Evolutionary conservation across 2,329 filamentous ascomycete genomes (phyloP).

Genomic region (Colletotrichum theobromicola): DNA sequence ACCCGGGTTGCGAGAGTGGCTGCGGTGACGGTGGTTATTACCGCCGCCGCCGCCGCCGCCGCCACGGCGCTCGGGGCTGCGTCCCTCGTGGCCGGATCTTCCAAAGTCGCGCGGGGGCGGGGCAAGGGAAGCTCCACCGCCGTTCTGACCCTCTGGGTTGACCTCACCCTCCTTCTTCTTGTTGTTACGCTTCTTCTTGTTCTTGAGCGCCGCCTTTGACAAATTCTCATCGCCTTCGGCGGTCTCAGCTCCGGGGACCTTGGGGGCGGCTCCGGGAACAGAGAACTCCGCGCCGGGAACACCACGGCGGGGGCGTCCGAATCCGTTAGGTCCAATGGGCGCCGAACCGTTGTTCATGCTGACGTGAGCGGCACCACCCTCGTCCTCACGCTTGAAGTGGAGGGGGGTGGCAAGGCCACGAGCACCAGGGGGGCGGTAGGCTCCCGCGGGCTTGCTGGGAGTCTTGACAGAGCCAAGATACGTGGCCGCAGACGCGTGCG

Average conservation of each 20-base stretch:
- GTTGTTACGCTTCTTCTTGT: slow-evolving; percentile 95
- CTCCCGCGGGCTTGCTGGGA: slow-evolving; percentile 94
- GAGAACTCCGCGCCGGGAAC: slow-evolving; percentile 86
- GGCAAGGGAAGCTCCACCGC: slow-evolving; percentile 52
- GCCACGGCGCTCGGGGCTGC: slow-evolving; percentile 71
- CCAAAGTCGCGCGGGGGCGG: slow-evolving; percentile 42
- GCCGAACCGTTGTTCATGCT: slow-evolving; percentile 79
- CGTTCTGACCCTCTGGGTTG: slow-evolving; percentile 51
- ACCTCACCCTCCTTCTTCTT: slow-evolving; percentile 89
- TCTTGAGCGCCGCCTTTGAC: slow-evolving; percentile 88
- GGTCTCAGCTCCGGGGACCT: slow-evolving; percentile 66
- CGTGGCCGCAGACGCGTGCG: slow-evolving; percentile 81
- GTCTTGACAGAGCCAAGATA: slow-evolving; percentile 90
- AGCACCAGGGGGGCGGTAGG: slow-evolving; percentile 93
- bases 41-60: slow-evolving; percentile 28
- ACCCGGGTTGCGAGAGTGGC: slow-evolving; percentile 59
- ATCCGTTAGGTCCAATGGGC: slow-evolving; percentile 77
- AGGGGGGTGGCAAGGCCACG: slow-evolving; percentile 87
- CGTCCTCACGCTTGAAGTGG: slow-evolving; percentile 96
- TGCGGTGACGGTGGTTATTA: slow-evolving; percentile 49
- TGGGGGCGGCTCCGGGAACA: slow-evolving; percentile 69
- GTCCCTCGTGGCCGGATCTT: slow-evolving; percentile 46
- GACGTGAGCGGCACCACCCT: slow-evolving; percentile 88
- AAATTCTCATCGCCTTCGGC: slow-evolving; percentile 74
- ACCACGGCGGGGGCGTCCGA: slow-evolving; percentile 75